Evolutionary conservation across 495 filamentous ascomycete genomes (phyloP), one percentile per base, ranked within the genome.

Genomic region (Penicillium bovifimosum): DNA sequence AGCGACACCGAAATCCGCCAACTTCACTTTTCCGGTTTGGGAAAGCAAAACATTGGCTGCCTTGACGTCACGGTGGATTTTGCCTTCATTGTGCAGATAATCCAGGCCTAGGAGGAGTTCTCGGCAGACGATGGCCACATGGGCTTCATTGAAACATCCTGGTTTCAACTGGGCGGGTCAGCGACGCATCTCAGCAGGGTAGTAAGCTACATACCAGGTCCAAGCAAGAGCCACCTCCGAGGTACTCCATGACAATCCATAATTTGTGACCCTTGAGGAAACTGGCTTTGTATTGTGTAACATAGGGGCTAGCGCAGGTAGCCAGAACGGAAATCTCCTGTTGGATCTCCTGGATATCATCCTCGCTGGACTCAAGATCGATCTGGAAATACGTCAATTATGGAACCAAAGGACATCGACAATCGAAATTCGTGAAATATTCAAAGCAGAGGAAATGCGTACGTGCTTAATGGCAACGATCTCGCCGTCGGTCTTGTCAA

Each of bases 171-270:
- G 47, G 16, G 32, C 1, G 14, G 2, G 50, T 71, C 58, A 73
- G 68, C 56, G n/a, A 44, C n/a, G 16, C 24, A 32, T 16, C 33
- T 6, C 33, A 39, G 14, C 26, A 45, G 14, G 49, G 24, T 16
- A 43, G 35, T 32, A 50, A 43, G 24, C 26, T 42, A 47, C 55
- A 36, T 81, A 93, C 91, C 76, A 97, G 64, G 68, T 97, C 92
- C 32, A 95, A 77, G 68, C 92, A 96, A 11, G 91, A 96, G 34
- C 92, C 92, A 49, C 92, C 92, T 0, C 91, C 91, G 29, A 96
- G 76, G 63, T 87, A 98, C 71, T 98, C 93, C 93, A 98, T 98
- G 43, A 98, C 90, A 62, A 98, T 98, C 93, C 93, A 98, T 71
- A 98, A 73, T 69, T 98, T 96, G 59, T 89, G 86, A 27, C 93